Percentiles rank a stretch among this genome's conserved stretches.
These are phyloP conservation scores for Ophiocordyceps camponoti-floridani DNA, from an alignment of 2,329 filamentous ascomycete genomes.

Conservation along the genomic window DNA sequence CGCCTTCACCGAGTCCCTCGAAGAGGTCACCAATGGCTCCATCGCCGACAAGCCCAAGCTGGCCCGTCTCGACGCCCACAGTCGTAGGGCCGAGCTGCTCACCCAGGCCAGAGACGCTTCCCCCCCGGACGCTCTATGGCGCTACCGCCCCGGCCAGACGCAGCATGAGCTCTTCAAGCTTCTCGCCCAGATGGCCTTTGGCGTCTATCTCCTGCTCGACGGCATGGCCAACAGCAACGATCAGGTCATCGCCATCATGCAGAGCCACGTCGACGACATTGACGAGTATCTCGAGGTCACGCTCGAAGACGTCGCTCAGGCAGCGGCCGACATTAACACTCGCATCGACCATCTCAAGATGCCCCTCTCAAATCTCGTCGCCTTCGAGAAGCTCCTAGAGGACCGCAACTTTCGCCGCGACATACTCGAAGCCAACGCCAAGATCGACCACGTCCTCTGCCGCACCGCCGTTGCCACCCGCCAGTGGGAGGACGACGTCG, in stretches of 20 bases:
- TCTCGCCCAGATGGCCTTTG: conserved; percentile 82
- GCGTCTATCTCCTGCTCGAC: conserved; percentile 72
- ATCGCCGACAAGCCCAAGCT: conserved; percentile 30
- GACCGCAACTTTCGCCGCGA: conserved; percentile 67
- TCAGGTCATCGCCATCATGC: conserved; percentile 76
- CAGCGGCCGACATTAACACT: conserved; percentile 60
- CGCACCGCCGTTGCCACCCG: conserved; percentile 60
- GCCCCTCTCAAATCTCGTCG: conserved; percentile 63
- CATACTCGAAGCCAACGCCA: conserved; percentile 74
- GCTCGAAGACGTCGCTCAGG: conserved; percentile 67
- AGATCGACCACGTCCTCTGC: conserved; percentile 77
- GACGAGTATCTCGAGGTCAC: conserved; percentile 80
- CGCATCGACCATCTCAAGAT: conserved; percentile 65
- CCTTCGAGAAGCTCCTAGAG: conserved; percentile 78
- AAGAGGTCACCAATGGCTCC: conserved; percentile 43
- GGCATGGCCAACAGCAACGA: conserved; percentile 75
- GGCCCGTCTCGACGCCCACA: conserved; percentile 36
- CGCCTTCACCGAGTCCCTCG: conserved; percentile 67
- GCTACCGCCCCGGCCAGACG: conserved; percentile 53
- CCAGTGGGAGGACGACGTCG: conserved; percentile 61
- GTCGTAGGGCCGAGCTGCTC: conserved; percentile 47
- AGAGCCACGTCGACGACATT: conserved; percentile 84
- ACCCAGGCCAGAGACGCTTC: conserved; percentile 50
- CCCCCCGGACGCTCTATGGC: conserved; percentile 59
- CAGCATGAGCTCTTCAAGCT: conserved; percentile 84